These are phyloP conservation scores for Cajanus cajan DNA, from an alignment of 306 rosid genomes.

Conservation along the genomic window DNA sequence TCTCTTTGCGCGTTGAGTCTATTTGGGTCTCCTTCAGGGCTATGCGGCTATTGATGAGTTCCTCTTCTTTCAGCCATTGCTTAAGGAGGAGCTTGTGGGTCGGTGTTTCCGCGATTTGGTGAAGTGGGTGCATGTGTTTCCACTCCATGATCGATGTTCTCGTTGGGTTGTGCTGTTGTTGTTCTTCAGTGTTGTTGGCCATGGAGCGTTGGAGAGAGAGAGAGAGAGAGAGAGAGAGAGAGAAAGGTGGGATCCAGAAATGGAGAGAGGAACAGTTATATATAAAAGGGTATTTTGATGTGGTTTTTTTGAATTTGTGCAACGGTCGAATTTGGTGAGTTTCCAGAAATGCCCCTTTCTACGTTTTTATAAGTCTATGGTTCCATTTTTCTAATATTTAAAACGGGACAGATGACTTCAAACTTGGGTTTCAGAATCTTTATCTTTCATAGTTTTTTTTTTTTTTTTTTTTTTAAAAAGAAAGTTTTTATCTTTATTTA, in stretches of 20 bases:
- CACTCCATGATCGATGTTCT: slow-evolving; percentile 67
- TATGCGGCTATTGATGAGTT: slow-evolving; percentile 68
- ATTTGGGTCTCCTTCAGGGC: slow-evolving; percentile 79
- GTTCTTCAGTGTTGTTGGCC: slow-evolving; percentile 56
- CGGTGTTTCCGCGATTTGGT: slow-evolving; percentile 87
- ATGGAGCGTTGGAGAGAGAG: slow-evolving; percentile 23
- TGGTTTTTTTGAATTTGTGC: slow-evolving; percentile 24
- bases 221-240: background rate
- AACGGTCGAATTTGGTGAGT: slow-evolving; percentile 65
- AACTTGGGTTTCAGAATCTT: background rate
- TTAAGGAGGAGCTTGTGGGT: slow-evolving; percentile 95
- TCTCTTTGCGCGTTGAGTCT: slow-evolving; percentile 68
- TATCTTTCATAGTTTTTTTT: background rate
- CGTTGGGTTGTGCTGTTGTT: slow-evolving; percentile 38
- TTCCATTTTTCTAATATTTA: background rate
- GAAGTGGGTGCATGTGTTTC: slow-evolving; percentile 78
- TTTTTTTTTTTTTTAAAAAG: background rate
- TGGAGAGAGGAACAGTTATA: background rate
- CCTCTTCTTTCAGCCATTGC: slow-evolving; percentile 97
- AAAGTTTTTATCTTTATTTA: background rate
- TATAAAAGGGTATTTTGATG: slow-evolving; percentile 13
- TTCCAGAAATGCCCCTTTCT: slow-evolving; percentile 28
- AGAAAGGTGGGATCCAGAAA: background rate
- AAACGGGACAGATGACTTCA: background rate
- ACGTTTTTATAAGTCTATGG: background rate